Evolutionary conservation across 83 land plant species (phyloP).

Genomic region (Larix sibirica): DNA sequence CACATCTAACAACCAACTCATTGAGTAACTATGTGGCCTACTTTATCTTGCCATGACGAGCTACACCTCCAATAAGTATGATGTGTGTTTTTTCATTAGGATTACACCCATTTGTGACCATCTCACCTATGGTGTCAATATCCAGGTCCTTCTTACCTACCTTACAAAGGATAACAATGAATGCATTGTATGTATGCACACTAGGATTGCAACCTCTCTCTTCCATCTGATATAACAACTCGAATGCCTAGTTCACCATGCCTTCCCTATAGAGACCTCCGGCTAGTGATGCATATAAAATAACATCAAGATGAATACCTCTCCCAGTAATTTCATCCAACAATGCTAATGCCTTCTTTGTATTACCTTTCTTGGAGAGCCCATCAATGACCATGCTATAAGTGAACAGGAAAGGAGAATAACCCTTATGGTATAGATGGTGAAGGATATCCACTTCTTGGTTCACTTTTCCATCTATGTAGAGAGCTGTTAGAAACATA

Average conservation of each 20-base stretch:
- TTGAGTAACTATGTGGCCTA: constrained; percentile 21
- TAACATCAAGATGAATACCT: no score
- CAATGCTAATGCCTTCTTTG: constrained; percentile 18
- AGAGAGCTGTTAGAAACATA: constrained; percentile 45
- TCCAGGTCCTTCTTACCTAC: constrained; percentile 37
- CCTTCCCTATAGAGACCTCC: no score
- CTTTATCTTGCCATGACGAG: constrained; percentile 37
- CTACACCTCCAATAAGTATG: constrained; percentile 49
- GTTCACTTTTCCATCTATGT: constrained; percentile 63
- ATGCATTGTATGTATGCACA: no score
- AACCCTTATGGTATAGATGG: constrained; percentile 20
- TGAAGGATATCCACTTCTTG: constrained; percentile 48
- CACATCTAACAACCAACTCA: constrained; percentile 23
- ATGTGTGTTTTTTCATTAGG: no score
- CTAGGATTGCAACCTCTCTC: no score
- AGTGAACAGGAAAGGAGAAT: constrained; percentile 33
- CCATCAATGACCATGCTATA: constrained; percentile 54
- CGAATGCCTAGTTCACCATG: no score
- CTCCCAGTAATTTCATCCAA: no score
- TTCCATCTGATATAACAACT: no score
- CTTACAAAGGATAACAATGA: no score
- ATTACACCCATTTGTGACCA: constrained; percentile 43
- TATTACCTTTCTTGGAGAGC: constrained; percentile 44
- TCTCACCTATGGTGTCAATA: constrained; percentile 37
- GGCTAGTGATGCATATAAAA: background rate